A percentile compares a stretch with the other conserved stretches of the same genome.
phyloP scores from a whole-genome alignment of 495 filamentous ascomycete species.

The Penicillium psychrofluorescens region DNA sequence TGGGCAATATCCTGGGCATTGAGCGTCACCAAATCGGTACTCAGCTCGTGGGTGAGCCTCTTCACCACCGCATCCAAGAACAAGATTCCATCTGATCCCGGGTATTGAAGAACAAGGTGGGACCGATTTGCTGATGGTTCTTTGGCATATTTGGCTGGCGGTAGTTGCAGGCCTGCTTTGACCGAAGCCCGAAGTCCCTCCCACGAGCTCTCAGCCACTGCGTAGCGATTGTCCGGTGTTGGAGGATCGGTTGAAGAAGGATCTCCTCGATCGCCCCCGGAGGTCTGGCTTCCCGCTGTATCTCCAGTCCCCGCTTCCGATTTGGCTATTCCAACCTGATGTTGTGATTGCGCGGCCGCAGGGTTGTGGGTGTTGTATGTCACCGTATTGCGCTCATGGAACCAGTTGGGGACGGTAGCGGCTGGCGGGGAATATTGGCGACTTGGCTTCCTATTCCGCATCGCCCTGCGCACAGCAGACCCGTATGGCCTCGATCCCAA shows the following conservation, averaged over 20 bases:
- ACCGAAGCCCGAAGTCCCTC: conserved; percentile 33
- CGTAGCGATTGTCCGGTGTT: conserved; percentile 22
- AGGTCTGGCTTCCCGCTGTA: conserved; percentile 2
- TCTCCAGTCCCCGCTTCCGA: conserved; percentile 9
- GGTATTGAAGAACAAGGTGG: conserved; percentile 60
- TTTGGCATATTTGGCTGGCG: conserved; percentile 33
- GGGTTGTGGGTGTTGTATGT: conserved; percentile 7
- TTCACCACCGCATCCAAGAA: conserved; percentile 54
- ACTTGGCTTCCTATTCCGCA: conserved; percentile 25
- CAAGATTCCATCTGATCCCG: conserved; percentile 47
- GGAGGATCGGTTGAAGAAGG: conserved; percentile 8
- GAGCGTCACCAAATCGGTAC: conserved; percentile 71
- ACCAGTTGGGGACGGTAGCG: conserved; percentile 33
- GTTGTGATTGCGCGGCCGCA: conserved; percentile 4
- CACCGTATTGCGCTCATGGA: conserved; percentile 28
- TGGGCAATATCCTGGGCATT: conserved; percentile 75
- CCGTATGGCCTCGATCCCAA: conserved; percentile 29
- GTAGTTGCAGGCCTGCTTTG: conserved; percentile 33
- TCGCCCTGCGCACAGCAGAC: conserved; percentile 31
- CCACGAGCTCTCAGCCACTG: conserved; percentile 30
- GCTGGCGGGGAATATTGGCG: conserved; percentile 11
- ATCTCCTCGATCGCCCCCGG: conserved; percentile 17
- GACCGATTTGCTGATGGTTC: conserved; percentile 50
- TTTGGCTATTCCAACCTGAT: conserved; percentile 21
- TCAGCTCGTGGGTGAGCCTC: conserved; percentile 48